Evolutionary conservation across 2,329 filamentous ascomycete species (phyloP).

Genomic region (Fusarium pseudograminearum): DNA sequence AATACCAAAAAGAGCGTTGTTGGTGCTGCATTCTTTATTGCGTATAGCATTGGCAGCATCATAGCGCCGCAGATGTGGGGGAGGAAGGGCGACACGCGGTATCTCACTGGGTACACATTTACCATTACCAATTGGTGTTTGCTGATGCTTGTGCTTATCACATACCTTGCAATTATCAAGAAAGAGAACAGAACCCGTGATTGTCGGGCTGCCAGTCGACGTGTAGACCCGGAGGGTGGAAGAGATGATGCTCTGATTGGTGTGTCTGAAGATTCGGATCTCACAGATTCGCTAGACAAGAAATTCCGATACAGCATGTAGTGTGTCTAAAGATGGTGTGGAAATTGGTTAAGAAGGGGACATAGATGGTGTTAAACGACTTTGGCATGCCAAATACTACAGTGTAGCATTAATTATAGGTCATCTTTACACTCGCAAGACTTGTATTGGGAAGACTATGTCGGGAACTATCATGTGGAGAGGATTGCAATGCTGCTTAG

Average conservation of each 20-base stretch:
- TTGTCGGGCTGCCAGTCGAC: conserved; percentile 10
- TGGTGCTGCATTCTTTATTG: conserved; percentile 45
- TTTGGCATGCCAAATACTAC: background rate
- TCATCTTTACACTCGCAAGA: background rate
- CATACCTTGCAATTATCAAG: conserved; percentile 18
- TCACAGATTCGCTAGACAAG: conserved; percentile 45
- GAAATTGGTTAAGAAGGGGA: background rate
- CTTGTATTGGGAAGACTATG: background rate
- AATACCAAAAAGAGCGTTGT: conserved; percentile 49
- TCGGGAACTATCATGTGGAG: background rate
- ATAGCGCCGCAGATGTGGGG: conserved; percentile 43
- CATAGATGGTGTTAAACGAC: background rate
- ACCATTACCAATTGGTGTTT: conserved; percentile 35
- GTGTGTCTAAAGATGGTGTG: background rate
- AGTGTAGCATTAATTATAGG: background rate
- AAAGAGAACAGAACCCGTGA: conserved; percentile 29
- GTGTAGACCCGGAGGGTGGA: conserved; percentile 2
- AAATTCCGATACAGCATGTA: conserved; percentile 44
- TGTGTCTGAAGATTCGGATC: conserved; percentile 31
- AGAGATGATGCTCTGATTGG: conserved; percentile 18
- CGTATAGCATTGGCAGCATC: conserved; percentile 46
- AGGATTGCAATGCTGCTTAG: background rate
- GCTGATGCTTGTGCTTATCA: conserved; percentile 22
- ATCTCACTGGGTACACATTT: conserved; percentile 39
- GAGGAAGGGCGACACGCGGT: conserved; percentile 38